phyloP scores from a whole-genome alignment of 1,139 yeast genomes.

The Hyphopichia buzzinii region DNA sequence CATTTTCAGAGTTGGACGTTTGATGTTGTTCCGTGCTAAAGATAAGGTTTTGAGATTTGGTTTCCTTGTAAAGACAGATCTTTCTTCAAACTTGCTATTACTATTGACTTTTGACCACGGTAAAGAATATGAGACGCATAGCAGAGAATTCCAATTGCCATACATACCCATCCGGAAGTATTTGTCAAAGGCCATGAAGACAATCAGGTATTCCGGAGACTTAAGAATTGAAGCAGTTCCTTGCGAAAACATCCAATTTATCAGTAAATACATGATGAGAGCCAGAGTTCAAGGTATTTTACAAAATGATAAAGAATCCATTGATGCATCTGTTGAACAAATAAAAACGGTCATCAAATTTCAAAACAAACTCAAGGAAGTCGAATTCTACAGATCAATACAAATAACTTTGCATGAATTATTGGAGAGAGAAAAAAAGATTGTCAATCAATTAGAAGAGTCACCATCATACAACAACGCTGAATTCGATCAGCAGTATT shows the following conservation, averaged over 20 bases:
- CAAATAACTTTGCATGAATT: conserved; percentile 55
- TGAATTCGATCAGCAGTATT: conserved; percentile 48
- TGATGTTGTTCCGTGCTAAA: conserved; percentile 56
- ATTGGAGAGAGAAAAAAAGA: conserved; percentile 41
- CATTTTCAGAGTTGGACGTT: conserved; percentile 55
- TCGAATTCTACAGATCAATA: conserved; percentile 41
- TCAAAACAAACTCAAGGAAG: conserved; percentile 48
- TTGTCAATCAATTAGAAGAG: conserved; percentile 33
- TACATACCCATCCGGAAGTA: conserved; percentile 43
- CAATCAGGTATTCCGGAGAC: conserved; percentile 30
- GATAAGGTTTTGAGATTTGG: conserved; percentile 49
- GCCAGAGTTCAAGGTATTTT: conserved; percentile 43
- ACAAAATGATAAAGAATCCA: conserved; percentile 40
- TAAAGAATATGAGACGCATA: conserved; percentile 26
- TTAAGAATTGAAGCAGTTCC: conserved; percentile 47
- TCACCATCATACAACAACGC: conserved; percentile 30
- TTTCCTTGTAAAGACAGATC: conserved; percentile 45
- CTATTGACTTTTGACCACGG: conserved; percentile 50
- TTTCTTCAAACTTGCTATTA: conserved; percentile 24
- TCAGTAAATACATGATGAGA: conserved; percentile 44
- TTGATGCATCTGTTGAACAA: conserved; percentile 41
- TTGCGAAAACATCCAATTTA: conserved; percentile 46
- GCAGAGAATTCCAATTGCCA: conserved; percentile 42
- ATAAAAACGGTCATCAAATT: conserved; percentile 37
- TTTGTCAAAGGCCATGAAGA: conserved; percentile 24